Base-by-base conservation (phyloP, 2,329 filamentous ascomycete genomes). In the Clonostachys chloroleuca region DNA sequence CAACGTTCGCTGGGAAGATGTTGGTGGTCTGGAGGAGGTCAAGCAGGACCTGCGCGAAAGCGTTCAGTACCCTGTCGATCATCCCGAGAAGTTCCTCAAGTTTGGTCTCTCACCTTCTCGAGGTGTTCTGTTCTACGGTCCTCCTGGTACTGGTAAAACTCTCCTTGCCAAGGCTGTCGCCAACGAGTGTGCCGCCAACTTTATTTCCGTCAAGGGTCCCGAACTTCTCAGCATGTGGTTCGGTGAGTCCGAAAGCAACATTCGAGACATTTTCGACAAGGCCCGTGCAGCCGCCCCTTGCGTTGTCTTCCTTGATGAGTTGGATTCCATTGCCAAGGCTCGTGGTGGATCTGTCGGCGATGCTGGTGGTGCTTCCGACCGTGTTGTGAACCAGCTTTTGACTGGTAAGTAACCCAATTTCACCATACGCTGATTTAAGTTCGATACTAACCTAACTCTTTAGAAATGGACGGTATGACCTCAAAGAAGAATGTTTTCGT, bases 401-500 rank as follows among this genome's bases (percentile, higher is more conserved):
- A 99, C 94, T 57, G 90, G 87, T 89, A 81, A 80, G 83, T 74
- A 58, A 48, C 30, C 16, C 12, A 16, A 30, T 30, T n/a, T 20
- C 39, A 34, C 3, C 7, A 10, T 30, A 30, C 8, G 9, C 24
- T 30, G 4, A 3, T 34, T 20, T 14, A 13, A 8, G 7, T 39
- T n/a, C 17, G 9, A 12, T 42, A 20, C n/a, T 47, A 59, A 20
- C 12, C 42, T 50, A 46, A 12, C 42, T 42, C 33, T 17, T 14
- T 53, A 87, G 90, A 97, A 83, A 96, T 97, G 92, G 92, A 97
- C 59, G 92, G 92, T 61, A 97, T 97, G 92, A 97, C 92, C 42
- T 96, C 92, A 37, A 99, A 99, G 89, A 99, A 99, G 88, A 99
- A 99, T 68, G 94, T 99, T 55, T 99, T 99, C 73, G 94, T 99